These are phyloP conservation scores for Mrakia frigida DNA, from an alignment of 768 basidiomycete genomes.

Conservation along the genomic window DNA sequence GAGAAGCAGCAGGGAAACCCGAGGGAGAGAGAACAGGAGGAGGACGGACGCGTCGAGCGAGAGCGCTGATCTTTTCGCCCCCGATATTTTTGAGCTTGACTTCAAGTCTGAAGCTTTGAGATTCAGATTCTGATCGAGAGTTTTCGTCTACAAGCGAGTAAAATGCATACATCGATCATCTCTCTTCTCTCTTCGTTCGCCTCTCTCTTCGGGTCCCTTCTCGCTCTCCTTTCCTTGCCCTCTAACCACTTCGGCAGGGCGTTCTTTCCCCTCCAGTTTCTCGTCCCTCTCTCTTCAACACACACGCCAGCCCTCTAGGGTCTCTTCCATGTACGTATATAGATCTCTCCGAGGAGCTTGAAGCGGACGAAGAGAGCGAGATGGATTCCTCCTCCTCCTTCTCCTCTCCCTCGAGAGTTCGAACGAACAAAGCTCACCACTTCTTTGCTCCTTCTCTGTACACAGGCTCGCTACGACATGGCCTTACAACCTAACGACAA, in stretches of 20 bases:
- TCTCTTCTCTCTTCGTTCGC: neutral
- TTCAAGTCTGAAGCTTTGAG: too few relatives aligned
- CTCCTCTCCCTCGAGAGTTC: too few relatives aligned
- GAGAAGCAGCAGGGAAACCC: too few relatives aligned
- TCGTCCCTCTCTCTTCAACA: neutral
- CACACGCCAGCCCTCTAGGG: neutral
- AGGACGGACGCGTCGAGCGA: too few relatives aligned
- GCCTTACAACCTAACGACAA: neutral
- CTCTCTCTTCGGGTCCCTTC: neutral
- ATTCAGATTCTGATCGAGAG: too few relatives aligned
- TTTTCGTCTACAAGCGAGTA: too few relatives aligned
- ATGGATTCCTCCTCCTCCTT: neutral
- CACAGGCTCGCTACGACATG: neutral
- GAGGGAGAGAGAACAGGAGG: too few relatives aligned
- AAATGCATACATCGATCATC: too few relatives aligned
- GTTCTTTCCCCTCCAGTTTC: neutral
- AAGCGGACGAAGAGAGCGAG: too few relatives aligned
- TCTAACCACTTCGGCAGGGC: neutral
- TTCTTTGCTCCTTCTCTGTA: neutral
- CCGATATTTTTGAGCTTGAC: too few relatives aligned
- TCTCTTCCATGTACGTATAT: neutral
- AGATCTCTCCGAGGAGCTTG: neutral
- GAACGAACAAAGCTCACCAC: neutral
- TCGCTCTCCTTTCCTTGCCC: neutral
- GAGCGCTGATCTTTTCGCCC: too few relatives aligned